These are phyloP conservation scores for Pseudocercospora crystallina DNA, from an alignment of 2,329 filamentous ascomycete species.

Conservation along the genomic window DNA sequence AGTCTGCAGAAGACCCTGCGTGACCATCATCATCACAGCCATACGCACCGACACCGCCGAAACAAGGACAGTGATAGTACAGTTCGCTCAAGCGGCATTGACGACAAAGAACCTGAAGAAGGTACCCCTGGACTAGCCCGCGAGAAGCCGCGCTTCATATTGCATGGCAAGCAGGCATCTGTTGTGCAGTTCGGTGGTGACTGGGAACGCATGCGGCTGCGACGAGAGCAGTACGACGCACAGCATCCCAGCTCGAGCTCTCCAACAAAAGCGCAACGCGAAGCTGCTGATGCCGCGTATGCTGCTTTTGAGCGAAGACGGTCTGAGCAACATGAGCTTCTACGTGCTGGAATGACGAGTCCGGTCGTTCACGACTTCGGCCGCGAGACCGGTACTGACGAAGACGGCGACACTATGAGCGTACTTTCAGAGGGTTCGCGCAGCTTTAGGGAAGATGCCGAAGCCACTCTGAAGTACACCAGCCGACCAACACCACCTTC, in stretches of 20 bases:
- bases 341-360: constrained; percentile 17
- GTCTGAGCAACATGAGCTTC: constrained; percentile 18
- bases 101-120: constrained; percentile 28
- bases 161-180: constrained; percentile 97
- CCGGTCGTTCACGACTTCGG: constrained; percentile 16
- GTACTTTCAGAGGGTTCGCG: constrained; percentile 21
- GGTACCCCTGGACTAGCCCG: constrained; percentile 69
- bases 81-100: constrained; percentile 36
- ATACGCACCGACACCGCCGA: constrained; percentile 69
- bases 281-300: constrained; percentile 11
- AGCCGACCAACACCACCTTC: constrained; percentile 3
- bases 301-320: constrained; percentile 14
- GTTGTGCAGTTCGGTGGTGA: constrained; percentile 96
- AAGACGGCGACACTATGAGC: constrained; percentile 21
- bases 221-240: constrained; percentile 32
- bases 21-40: constrained; percentile 48
- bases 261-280: constrained; percentile 2
- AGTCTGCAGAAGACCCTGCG: constrained; percentile 88
- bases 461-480: constrained; percentile 27
- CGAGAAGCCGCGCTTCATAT: constrained; percentile 84
- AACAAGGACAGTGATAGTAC: constrained; percentile 71
- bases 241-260: constrained; percentile 9
- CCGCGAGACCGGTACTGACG: constrained; percentile 15
- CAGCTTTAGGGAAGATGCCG: constrained; percentile 28
- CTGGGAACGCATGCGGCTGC: constrained; percentile 50